Evolutionary conservation across 176 grass and related monocot genomes (phyloP).

Genomic region (Oryza australiensis): DNA sequence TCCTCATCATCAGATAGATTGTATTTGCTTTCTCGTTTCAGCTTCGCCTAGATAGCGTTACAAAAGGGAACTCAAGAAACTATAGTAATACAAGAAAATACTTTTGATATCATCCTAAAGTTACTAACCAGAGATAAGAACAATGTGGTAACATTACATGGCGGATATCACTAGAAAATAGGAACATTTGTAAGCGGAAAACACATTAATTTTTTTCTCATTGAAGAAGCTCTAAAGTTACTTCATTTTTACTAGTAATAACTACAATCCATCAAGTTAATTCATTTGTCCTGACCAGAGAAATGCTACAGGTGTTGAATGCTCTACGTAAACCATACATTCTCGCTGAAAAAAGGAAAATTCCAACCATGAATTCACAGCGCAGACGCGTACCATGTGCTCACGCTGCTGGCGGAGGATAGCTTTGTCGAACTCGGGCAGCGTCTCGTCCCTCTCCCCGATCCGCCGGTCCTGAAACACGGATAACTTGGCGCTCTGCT

Average conservation of each 20-base stretch:
- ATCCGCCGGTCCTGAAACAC: slow-evolving; percentile 82
- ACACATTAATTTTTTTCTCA: neutral
- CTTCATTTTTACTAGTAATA: neutral
- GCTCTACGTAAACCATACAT: neutral
- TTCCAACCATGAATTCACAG: neutral
- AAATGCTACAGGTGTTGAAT: neutral
- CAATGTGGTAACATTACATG: neutral
- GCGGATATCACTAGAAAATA: neutral
- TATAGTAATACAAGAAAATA: neutral
- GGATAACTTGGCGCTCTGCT: slow-evolving; percentile 70
- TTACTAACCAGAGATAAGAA: neutral
- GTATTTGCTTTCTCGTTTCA: slow-evolving; percentile 85
- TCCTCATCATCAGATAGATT: slow-evolving; percentile 87
- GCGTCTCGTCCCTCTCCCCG: slow-evolving; percentile 82
- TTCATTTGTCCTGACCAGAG: neutral
- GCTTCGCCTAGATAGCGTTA: slow-evolving; percentile 56
- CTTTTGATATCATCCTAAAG: neutral
- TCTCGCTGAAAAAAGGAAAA: neutral
- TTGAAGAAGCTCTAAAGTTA: neutral
- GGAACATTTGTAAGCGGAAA: neutral
- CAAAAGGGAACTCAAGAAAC: slow-evolving; percentile 6
- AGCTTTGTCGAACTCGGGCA: slow-evolving; percentile 78
- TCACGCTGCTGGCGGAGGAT: slow-evolving; percentile 84
- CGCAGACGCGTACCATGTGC: slow-evolving; percentile 56
- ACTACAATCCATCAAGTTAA: neutral